Percentiles rank a stretch among this genome's conserved stretches.
Conservation (phyloP, 1,284 basidiomycete genomes). For the Leccinum insigne region DNA sequence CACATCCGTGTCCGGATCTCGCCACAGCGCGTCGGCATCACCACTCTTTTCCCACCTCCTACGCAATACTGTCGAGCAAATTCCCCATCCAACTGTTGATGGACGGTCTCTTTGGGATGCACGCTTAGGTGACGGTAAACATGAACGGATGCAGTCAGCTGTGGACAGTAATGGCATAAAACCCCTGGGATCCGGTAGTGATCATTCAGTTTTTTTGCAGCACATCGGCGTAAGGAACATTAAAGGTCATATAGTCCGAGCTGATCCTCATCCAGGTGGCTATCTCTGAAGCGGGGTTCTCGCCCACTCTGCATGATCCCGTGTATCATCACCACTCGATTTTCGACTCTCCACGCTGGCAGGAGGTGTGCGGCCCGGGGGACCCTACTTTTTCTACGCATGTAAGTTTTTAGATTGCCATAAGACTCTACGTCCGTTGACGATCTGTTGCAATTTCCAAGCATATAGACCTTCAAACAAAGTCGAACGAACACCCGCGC, state of each 20-base stretch:
- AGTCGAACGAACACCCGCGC: no score
- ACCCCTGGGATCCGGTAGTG: constrained; percentile 64
- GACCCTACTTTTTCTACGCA: constrained; percentile 75
- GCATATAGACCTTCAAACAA: constrained; percentile 54
- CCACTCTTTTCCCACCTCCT: constrained; percentile 74
- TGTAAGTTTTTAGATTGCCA: constrained; percentile 33
- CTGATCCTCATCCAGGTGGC: constrained; percentile 43
- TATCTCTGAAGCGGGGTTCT: constrained; percentile 54
- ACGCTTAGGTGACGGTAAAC: constrained; percentile 41
- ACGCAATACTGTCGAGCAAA: constrained; percentile 53
- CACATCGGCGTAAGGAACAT: constrained; percentile 43
- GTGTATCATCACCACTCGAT: constrained; percentile 79
- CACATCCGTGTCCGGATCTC: constrained; percentile 60
- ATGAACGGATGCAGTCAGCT: not conserved
- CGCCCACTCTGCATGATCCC: constrained; percentile 48
- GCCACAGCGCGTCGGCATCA: constrained; percentile 50
- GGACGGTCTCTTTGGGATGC: constrained; percentile 53
- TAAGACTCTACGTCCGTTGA: not conserved
- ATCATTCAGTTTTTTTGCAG: constrained; percentile 74
- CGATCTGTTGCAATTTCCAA: constrained; percentile 59
- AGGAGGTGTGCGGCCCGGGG: constrained; percentile 55
- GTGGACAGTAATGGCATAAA: constrained; percentile 20
- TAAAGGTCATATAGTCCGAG: not conserved
- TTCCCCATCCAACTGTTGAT: constrained; percentile 52
- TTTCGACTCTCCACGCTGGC: constrained; percentile 75